Evolutionary conservation across 768 basidiomycete species (phyloP).

Genomic region (Pleurotus sapidus): DNA sequence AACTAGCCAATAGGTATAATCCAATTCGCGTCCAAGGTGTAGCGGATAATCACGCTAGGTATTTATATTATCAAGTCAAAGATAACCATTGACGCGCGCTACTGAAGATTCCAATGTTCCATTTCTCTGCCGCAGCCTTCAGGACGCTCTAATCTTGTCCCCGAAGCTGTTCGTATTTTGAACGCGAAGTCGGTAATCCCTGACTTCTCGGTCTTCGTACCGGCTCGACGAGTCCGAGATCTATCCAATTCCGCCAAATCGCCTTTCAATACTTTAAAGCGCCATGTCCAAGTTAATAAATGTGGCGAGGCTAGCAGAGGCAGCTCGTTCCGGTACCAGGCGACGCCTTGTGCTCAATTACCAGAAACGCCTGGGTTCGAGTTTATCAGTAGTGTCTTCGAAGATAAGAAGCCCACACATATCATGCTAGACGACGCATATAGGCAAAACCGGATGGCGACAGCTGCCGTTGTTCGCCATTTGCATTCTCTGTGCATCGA

Average conservation of each 20-base stretch:
- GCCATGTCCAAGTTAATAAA: constrained; percentile 30
- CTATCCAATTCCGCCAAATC: constrained; percentile 44
- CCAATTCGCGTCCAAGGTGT: constrained; percentile 45
- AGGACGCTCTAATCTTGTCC: constrained; percentile 18
- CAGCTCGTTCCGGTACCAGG: constrained; percentile 50
- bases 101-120: constrained; percentile 43
- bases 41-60: constrained; percentile 40
- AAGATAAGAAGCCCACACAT: constrained; percentile 58
- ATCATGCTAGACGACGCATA: constrained; percentile 49
- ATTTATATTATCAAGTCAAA: constrained; percentile 8
- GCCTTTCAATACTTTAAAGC: constrained; percentile 45
- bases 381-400: constrained; percentile 53
- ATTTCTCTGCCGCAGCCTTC: constrained; percentile 47
- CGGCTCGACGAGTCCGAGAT: constrained; percentile 28
- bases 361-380: constrained; percentile 48
- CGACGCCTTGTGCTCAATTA: constrained; percentile 44
- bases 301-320: constrained; percentile 35
- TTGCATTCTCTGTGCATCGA: constrained; percentile 42
- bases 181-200: constrained; percentile 46
- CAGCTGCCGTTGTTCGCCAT: constrained; percentile 47
- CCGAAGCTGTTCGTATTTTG: constrained; percentile 34
- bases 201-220: constrained; percentile 48
- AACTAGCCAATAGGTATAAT: constrained; percentile 35
- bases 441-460: constrained; percentile 57
- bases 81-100: background rate